Conservation (phyloP, 2,329 filamentous ascomycete genomes). For the Aspergillus carbonarius region DNA sequence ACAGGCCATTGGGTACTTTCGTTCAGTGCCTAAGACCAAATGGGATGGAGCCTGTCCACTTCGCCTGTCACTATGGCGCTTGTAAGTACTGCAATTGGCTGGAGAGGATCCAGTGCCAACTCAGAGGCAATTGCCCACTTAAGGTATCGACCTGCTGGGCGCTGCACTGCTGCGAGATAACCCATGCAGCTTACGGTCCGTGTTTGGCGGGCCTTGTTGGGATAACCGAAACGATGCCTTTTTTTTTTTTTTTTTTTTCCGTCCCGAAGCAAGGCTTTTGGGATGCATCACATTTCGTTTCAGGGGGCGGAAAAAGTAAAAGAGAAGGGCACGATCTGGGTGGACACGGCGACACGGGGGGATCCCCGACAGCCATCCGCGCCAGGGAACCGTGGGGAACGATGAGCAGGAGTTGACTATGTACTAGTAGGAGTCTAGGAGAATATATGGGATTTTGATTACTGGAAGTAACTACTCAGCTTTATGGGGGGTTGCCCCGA, state of each 20-base stretch:
- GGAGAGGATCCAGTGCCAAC: conserved; percentile 5
- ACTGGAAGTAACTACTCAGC: not conserved
- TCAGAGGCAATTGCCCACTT: not conserved
- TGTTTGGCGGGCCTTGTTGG: not conserved
- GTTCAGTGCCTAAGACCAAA: not conserved
- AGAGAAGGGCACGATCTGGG: not conserved
- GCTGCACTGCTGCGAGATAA: not conserved
- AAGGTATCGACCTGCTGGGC: not conserved
- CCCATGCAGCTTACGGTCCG: not conserved
- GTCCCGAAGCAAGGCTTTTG: not conserved
- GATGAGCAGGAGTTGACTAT: not conserved
- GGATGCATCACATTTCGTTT: not conserved
- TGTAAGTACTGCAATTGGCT: conserved; percentile 4
- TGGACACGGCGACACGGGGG: not conserved
- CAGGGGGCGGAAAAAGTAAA: not conserved
- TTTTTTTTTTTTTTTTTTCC: not conserved
- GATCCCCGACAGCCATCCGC: not conserved
- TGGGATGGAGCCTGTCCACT: not conserved
- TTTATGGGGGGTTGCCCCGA: conserved; percentile 22
- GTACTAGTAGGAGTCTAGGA: not conserved
- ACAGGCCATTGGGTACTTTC: not conserved
- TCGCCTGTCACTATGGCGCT: not conserved
- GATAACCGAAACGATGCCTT: not conserved
- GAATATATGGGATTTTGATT: too few relatives aligned
- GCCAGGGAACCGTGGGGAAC: not conserved